phyloP scores from a whole-genome alignment of 2,329 filamentous ascomycete species.

The Neopestalotiopsis clavispora region DNA sequence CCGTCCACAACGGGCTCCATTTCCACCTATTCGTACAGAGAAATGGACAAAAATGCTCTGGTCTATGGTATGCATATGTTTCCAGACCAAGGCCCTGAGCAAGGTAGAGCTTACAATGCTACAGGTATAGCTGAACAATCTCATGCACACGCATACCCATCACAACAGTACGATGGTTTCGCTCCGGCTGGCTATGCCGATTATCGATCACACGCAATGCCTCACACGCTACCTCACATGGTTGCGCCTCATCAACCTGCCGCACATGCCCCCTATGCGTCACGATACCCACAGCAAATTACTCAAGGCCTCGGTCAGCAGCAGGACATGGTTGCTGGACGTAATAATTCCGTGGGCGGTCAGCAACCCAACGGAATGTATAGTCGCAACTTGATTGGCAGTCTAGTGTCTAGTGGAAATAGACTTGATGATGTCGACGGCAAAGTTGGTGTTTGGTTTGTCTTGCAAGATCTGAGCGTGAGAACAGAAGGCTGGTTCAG shows the following conservation, averaged over 20 bases:
- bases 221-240: constrained; percentile 23
- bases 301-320: not conserved
- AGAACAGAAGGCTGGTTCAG: constrained; percentile 90
- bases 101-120: constrained; percentile 4
- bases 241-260: constrained; percentile 32
- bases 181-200: not conserved
- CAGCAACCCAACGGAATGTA: constrained; percentile 78
- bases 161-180: constrained; percentile 4
- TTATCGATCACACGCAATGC: not conserved
- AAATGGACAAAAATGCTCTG: constrained; percentile 29
- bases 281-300: constrained; percentile 24
- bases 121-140: not conserved
- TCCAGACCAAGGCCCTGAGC: not conserved
- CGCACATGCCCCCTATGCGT: constrained; percentile 36
- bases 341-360: not conserved
- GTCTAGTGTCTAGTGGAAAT: constrained; percentile 86
- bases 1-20: constrained; percentile 81
- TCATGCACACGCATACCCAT: not conserved
- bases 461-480: constrained; percentile 93
- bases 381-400: constrained; percentile 93
- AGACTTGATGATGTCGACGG: constrained; percentile 78
- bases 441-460: constrained; percentile 93
- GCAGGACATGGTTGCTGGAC: not conserved
- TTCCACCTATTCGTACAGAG: constrained; percentile 73
- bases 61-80: not conserved